These are phyloP conservation scores for Talaromyces liani DNA, from an alignment of 495 filamentous ascomycete species.

Conservation along the genomic window DNA sequence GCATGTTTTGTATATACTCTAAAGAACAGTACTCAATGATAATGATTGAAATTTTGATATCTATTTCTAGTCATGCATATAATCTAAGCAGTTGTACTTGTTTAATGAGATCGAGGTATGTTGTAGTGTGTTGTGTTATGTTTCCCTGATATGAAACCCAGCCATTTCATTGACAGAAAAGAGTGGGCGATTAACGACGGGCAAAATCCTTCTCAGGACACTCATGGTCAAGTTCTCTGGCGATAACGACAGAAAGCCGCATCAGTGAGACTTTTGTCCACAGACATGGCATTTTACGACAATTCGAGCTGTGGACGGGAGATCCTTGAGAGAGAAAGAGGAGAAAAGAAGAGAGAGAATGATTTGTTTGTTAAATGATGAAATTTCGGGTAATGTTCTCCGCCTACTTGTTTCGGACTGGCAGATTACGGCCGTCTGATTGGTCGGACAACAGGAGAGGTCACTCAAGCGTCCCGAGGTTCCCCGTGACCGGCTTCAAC, in stretches of 20 bases:
- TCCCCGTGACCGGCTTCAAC: slow-evolving; percentile 19
- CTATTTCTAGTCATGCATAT: background rate
- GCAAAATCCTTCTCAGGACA: slow-evolving; percentile 36
- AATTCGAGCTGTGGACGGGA: slow-evolving; percentile 39
- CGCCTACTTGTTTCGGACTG: slow-evolving; percentile 28
- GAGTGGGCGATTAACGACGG: slow-evolving; percentile 55
- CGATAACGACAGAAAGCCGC: slow-evolving; percentile 44
- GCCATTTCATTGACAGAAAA: slow-evolving; percentile 39
- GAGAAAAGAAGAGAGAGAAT: slow-evolving; percentile 20
- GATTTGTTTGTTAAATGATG: background rate
- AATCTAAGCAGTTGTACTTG: background rate
- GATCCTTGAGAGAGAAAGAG: slow-evolving; percentile 32
- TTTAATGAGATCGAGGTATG: no score
- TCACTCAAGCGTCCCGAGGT: slow-evolving; percentile 29
- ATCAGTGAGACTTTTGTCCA: slow-evolving; percentile 35
- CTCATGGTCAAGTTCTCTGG: slow-evolving; percentile 23
- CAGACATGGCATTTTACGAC: slow-evolving; percentile 36
- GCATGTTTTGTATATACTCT: background rate
- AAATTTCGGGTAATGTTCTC: background rate
- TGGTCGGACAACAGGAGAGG: slow-evolving; percentile 17
- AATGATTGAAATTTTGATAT: background rate
- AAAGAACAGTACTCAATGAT: background rate
- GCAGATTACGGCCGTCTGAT: slow-evolving; percentile 30
- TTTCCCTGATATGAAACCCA: slow-evolving; percentile 50
- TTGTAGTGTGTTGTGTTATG: slow-evolving; percentile 15